Conservation (phyloP, 2,329 filamentous ascomycete species). For the Geosmithia morbida region DNA sequence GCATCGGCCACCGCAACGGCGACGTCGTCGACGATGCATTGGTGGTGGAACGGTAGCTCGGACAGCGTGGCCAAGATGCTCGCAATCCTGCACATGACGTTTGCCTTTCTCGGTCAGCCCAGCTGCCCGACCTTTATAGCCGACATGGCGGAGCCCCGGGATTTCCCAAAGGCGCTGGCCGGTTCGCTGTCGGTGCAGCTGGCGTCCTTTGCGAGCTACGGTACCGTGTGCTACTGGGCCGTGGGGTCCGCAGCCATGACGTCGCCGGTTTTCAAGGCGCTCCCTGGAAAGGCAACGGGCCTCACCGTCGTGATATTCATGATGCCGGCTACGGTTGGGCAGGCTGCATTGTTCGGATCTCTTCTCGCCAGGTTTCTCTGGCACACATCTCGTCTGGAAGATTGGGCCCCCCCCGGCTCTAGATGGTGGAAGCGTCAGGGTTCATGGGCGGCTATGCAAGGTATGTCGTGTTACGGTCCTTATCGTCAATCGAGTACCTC, state of each 20-base stretch:
- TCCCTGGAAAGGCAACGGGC: neutral
- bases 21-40: neutral
- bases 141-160: constrained; percentile 3
- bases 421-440: neutral
- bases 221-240: neutral
- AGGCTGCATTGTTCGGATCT: neutral
- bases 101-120: constrained; percentile 2
- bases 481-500: neutral
- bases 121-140: constrained; percentile 3
- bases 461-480: neutral
- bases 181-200: neutral
- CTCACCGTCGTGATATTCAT: neutral
- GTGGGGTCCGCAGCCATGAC: neutral
- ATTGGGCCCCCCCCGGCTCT: neutral
- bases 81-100: constrained; percentile 1
- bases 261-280: neutral
- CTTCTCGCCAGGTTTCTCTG: neutral
- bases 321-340: neutral
- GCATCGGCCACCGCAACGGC: too few relatives aligned
- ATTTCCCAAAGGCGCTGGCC: constrained; percentile 3
- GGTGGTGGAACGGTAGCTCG: neutral
- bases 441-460: neutral
- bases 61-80: neutral
- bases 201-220: constrained; percentile 2
- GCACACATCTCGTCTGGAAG: neutral